Evolutionary conservation across 2,329 filamentous ascomycete genomes (phyloP).

Genomic region (Hymenotorrendiella dingleyae): DNA sequence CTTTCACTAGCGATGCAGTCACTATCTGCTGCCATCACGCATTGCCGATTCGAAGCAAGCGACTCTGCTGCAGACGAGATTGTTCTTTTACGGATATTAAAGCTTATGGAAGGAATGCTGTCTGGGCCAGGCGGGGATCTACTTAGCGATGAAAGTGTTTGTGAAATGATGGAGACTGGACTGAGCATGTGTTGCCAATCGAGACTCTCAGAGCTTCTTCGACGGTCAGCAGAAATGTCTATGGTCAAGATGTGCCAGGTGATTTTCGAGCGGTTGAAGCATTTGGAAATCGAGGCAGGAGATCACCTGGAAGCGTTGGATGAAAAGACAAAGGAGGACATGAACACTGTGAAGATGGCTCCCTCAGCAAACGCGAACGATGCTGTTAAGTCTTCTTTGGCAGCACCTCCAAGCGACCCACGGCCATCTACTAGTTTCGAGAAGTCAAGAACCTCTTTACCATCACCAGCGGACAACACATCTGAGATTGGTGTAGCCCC

Average conservation of each 20-base stretch:
- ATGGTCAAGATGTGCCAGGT: slow-evolving; percentile 99
- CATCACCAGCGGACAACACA: slow-evolving; percentile 18
- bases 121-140: slow-evolving; percentile 87
- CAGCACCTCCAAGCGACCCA: slow-evolving; percentile 33
- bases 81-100: slow-evolving; percentile 86
- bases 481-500: slow-evolving; percentile 23
- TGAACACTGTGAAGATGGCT: slow-evolving; percentile 78
- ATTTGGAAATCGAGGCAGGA: slow-evolving; percentile 71
- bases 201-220: slow-evolving; percentile 81
- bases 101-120: slow-evolving; percentile 98
- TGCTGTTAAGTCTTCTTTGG: slow-evolving; percentile 48
- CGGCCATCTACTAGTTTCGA: slow-evolving; percentile 39
- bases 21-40: slow-evolving; percentile 88
- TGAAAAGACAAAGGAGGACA: slow-evolving; percentile 59
- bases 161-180: slow-evolving; percentile 98
- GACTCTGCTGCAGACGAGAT: slow-evolving; percentile 94
- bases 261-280: slow-evolving; percentile 89
- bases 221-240: slow-evolving; percentile 87
- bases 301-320: slow-evolving; percentile 62
- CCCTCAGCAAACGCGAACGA: slow-evolving; percentile 63
- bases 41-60: slow-evolving; percentile 95
- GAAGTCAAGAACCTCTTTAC: slow-evolving; percentile 24
- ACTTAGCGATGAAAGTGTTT: slow-evolving; percentile 95
- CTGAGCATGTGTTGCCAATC: slow-evolving; percentile 95
- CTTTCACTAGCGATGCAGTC: slow-evolving; percentile 91